Base-by-base conservation (phyloP, 164 flowering plant genomes). In the Piper betle region DNA sequence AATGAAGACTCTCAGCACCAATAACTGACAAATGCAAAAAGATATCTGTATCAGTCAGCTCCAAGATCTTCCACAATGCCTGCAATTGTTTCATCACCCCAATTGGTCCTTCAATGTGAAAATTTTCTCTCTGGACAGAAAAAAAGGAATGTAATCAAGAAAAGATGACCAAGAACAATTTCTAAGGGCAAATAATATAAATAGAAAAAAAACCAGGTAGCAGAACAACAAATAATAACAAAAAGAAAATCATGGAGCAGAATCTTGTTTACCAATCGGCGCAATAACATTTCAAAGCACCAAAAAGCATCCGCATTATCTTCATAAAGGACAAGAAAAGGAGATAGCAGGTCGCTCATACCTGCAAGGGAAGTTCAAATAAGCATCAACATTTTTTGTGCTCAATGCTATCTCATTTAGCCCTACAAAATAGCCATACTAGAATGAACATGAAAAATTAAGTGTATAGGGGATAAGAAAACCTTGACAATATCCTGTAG, bases 401-500 rank as follows among this genome's bases (percentile, higher is more conserved):
- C 8, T 56, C 33, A 38, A 54, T 53, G 37, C 40, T 53, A 58
- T 8, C 20, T 43, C 12, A 54, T 13, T 56, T 39, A 13, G 25
- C 16, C 16, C 15, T 33, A 55, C 13, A 25, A 12, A 5, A 55
- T 55, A 6, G 39, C 13, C 15, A 40, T 38, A 38, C 16, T 39
- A 43, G 17, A 55, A 33, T 15, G 38, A 19, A 39, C 9, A 39
- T 6, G 10, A 37, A 55, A 40, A 64, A 58, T 6, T 6, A 42
- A 6, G 46, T 42, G 11, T 1, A 25, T 25, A 25, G 33, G 33
- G 33, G 33, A 25, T 25, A 25, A 25, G 16, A 69, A 57, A 69
- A 87, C 96, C 96, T 88, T 88, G 96, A 72, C 96, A 88, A 69
- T 88, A 88, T 59, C 96, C 96, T 57, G 96, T 88, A 67, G 80